phyloP scores from a whole-genome alignment of 1,139 yeast species.

The Suhomyces atakaporum region DNA sequence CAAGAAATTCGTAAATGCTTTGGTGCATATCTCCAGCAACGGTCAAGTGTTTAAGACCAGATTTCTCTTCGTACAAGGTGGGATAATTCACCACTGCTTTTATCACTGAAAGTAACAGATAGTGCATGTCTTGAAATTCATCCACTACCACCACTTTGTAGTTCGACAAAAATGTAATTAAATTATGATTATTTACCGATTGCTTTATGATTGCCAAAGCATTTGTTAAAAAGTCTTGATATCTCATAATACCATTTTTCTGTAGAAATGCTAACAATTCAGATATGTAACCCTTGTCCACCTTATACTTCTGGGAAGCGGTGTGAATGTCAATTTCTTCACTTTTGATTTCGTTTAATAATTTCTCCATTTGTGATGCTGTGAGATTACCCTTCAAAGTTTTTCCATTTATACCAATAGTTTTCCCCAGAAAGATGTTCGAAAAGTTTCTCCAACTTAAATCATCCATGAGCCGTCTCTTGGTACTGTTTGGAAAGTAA shows the following conservation, averaged over 20 bases:
- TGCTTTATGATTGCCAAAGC: constrained; percentile 29
- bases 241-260: constrained; percentile 38
- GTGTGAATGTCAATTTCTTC: constrained; percentile 26
- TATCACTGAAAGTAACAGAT: constrained; percentile 50
- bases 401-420: constrained; percentile 25
- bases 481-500: constrained; percentile 20
- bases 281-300: constrained; percentile 24
- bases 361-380: constrained; percentile 32
- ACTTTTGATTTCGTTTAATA: constrained; percentile 36
- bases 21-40: constrained; percentile 78
- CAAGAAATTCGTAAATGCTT: constrained; percentile 67
- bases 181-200: constrained; percentile 15
- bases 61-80: constrained; percentile 10
- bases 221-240: constrained; percentile 36
- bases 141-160: constrained; percentile 57
- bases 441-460: constrained; percentile 51
- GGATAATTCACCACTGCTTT: constrained; percentile 37
- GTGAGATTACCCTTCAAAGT: constrained; percentile 27
- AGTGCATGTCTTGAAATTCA: constrained; percentile 74
- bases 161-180: constrained; percentile 27
- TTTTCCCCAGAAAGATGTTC: constrained; percentile 31
- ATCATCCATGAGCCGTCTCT: constrained; percentile 50
- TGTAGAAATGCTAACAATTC: constrained; percentile 20
- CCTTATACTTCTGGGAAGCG: constrained; percentile 27
- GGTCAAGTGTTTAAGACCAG: constrained; percentile 49